A percentile compares a stretch with the other conserved stretches of the same genome.
phyloP scores from a whole-genome alignment of 140 eudicot species.

The Erigeron philadelphicus region DNA sequence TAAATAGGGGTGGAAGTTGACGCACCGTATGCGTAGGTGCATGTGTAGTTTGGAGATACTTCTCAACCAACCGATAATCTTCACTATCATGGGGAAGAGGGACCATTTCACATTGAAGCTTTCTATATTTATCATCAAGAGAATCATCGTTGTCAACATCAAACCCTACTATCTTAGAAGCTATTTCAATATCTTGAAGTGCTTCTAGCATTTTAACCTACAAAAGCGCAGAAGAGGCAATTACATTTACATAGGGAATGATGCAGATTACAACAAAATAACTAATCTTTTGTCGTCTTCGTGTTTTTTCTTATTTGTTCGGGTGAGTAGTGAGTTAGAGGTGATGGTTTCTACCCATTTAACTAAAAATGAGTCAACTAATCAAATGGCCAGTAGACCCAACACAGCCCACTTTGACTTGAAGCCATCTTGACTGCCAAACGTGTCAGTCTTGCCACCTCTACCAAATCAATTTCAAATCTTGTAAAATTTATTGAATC shows the following conservation, averaged over 20 bases:
- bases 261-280: neutral
- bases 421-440: neutral
- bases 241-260: neutral
- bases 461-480: neutral
- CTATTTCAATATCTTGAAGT: slow-evolving; percentile 97
- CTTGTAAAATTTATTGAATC: neutral
- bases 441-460: neutral
- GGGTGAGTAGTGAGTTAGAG: too few species aligned
- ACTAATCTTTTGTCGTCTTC: neutral
- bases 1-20: slow-evolving; percentile 12
- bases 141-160: slow-evolving; percentile 65
- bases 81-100: slow-evolving; percentile 86
- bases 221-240: neutral
- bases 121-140: slow-evolving; percentile 82
- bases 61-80: slow-evolving; percentile 70
- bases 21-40: slow-evolving; percentile 94
- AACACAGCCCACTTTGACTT: neutral
- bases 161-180: slow-evolving; percentile 95
- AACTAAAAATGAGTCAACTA: too few species aligned
- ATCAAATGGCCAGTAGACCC: too few species aligned
- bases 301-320: too few species aligned
- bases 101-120: slow-evolving; percentile 70
- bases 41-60: slow-evolving; percentile 89
- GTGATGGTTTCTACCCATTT: too few species aligned
- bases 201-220: slow-evolving; percentile 99